Percentiles rank a stretch among this genome's conserved stretches.
phyloP scores from a whole-genome alignment of 257 asterid genomes.

The Solanum chilense region DNA sequence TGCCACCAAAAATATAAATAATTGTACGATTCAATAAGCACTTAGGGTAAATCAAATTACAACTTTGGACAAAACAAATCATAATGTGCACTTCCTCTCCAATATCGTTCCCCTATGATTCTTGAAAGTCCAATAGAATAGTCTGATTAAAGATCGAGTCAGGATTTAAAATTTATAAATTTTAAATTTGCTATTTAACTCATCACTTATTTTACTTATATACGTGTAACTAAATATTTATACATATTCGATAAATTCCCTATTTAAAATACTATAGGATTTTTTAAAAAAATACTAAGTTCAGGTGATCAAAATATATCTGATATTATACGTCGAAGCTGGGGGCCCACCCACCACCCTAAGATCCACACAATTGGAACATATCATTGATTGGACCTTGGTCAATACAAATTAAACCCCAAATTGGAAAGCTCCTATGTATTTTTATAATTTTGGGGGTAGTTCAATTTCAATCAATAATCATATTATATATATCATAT shows the following conservation, averaged over 20 bases:
- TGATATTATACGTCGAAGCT: neutral
- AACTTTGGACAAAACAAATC: constrained; percentile 1
- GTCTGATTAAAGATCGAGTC: fast-evolving
- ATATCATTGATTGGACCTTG: constrained; percentile 12
- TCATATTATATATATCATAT: neutral
- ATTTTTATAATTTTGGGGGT: neutral
- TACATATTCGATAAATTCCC: neutral
- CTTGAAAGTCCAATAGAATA: neutral
- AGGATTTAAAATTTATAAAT: neutral
- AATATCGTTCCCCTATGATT: constrained; percentile 11
- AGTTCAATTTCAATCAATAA: neutral
- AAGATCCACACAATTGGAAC: constrained; percentile 16
- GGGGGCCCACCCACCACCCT: constrained; percentile 7
- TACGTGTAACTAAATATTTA: neutral
- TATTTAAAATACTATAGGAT: neutral
- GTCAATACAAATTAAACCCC: constrained; percentile 12
- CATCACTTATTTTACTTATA: neutral
- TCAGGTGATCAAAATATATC: fast-evolving
- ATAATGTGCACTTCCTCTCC: constrained; percentile 34
- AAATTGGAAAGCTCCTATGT: constrained; percentile 20
- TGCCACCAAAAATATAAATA: neutral
- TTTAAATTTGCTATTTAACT: neutral
- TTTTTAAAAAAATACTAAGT: neutral
- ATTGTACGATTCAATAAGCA: neutral
- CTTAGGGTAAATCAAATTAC: neutral